Evolutionary conservation across 148 eudicot species (phyloP), one percentile per base, ranked within the genome.

Genomic region (Fagopyrum esculentum): DNA sequence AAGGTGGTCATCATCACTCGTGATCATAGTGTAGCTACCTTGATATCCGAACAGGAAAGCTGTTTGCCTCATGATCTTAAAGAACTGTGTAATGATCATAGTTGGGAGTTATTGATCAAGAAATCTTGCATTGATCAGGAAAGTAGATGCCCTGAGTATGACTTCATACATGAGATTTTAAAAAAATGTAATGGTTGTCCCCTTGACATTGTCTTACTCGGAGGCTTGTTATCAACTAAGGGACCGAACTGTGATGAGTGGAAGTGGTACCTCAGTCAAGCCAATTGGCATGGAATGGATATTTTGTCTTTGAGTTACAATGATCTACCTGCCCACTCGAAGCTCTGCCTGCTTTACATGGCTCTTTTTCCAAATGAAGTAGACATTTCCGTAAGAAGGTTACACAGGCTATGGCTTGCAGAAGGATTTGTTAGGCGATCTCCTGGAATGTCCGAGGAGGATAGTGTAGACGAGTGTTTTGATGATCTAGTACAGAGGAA

Each of bases 331-430:
- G 76, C 52, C 19, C 80, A 77, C 69, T 55, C 57, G 30, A 82
- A 82, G 81, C 83, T 82, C 29, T 87, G 89, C 64, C 68, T 87
- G 50, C 84, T 87, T n/a, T 87, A 87, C 71, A 26, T 87, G 76
- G 75, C 73, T 13, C 87, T 87, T 7, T 87, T 87, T 68, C 87
- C 86, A 6, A 77, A 81, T 79, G 86, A 74, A 40, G 57, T 45
- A 61, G 84, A 81, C 49, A 70, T 87, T 63, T 80, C 86, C 3
- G 84, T 81, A 1, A 77, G 87, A 76, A 77, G 87, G 79, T 69
- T 87, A 68, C 55, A 71, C n/a, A 78, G 84, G 40, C 66, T 87
- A 55, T 87, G 87, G 87, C 78, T 82, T 51, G 85, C 89, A 10
- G 89, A 87, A 73, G 89, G 89, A 35, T 87, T 87, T 44, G 78